Evolutionary conservation across 768 basidiomycete genomes (phyloP).

Genomic region (Amanita pallidorosea): DNA sequence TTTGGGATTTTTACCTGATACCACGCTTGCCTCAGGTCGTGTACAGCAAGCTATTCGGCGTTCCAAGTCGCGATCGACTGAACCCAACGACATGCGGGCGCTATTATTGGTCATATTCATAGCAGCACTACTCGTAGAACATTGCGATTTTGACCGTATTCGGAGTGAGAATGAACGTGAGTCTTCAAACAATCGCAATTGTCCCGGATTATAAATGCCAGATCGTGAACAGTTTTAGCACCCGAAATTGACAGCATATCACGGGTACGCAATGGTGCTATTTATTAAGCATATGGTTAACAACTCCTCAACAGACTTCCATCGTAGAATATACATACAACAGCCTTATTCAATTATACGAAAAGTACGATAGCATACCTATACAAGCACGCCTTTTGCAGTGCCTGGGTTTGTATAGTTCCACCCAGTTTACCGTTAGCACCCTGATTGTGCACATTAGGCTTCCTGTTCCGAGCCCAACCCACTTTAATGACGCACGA

Average conservation of each 20-base stretch:
- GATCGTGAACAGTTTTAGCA: constrained; percentile 31
- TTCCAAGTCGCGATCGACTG: constrained; percentile 27
- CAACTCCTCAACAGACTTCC: constrained; percentile 34
- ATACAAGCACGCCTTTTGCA: constrained; percentile 70
- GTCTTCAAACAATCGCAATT: constrained; percentile 12
- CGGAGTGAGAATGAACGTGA: constrained; percentile 50
- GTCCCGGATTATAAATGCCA: not conserved
- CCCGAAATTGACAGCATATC: constrained; percentile 49
- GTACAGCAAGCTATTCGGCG: constrained; percentile 47
- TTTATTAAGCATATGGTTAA: not conserved
- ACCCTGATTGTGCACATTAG: constrained; percentile 23
- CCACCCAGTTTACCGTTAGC: not conserved
- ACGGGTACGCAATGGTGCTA: constrained; percentile 23
- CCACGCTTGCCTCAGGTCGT: constrained; percentile 32
- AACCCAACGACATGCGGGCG: constrained; percentile 38
- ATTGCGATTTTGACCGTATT: constrained; percentile 79
- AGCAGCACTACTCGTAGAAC: constrained; percentile 74
- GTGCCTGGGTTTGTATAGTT: constrained; percentile 58
- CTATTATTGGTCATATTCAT: constrained; percentile 74
- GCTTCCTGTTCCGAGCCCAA: constrained; percentile 87
- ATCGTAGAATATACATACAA: constrained; percentile 80
- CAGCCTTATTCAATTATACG: constrained; percentile 60
- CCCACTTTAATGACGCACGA: constrained; percentile 85
- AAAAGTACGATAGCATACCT: constrained; percentile 45
- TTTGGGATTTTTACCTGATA: not conserved